These are phyloP conservation scores for Diaporthe longicolla DNA, from an alignment of 2,329 filamentous ascomycete genomes.

Conservation along the genomic window DNA sequence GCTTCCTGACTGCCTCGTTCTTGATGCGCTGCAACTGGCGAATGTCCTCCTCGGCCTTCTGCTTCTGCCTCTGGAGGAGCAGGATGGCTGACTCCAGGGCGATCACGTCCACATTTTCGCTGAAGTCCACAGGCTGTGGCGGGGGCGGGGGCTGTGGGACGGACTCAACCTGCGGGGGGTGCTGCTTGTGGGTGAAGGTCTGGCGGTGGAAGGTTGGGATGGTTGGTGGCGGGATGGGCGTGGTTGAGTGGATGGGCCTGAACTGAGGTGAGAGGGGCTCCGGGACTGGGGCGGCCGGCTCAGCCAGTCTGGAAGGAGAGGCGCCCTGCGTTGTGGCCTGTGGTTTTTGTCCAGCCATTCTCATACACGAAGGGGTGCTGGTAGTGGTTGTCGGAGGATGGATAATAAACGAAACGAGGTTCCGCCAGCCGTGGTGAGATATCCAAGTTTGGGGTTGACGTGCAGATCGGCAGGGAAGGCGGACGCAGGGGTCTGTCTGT, in stretches of 20 bases:
- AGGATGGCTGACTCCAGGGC: slow-evolving; percentile 88
- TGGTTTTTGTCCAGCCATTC: slow-evolving; percentile 51
- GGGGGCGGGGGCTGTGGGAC: slow-evolving; percentile 60
- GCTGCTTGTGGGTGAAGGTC: slow-evolving; percentile 61
- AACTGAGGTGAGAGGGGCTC: slow-evolving; percentile 33
- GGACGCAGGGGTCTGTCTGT: slow-evolving; percentile 21
- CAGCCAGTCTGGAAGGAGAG: slow-evolving; percentile 43
- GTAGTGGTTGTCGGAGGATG: slow-evolving; percentile 1
- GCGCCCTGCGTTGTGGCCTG: slow-evolving; percentile 45
- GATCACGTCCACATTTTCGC: slow-evolving; percentile 85
- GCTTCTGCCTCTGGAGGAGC: slow-evolving; percentile 87
- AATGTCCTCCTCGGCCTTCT: slow-evolving; percentile 83
- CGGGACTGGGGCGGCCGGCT: slow-evolving; percentile 36
- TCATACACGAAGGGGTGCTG: neutral
- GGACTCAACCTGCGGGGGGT: slow-evolving; percentile 54
- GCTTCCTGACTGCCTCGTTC: slow-evolving; percentile 77
- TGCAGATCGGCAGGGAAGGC: slow-evolving; percentile 34
- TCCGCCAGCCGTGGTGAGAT: neutral
- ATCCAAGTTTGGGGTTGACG: slow-evolving; percentile 24
- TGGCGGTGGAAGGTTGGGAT: slow-evolving; percentile 52
- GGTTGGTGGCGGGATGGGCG: slow-evolving; percentile 40
- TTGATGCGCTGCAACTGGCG: slow-evolving; percentile 78
- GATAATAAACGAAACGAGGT: slow-evolving; percentile 13
- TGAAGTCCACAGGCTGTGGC: slow-evolving; percentile 68
- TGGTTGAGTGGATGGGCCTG: slow-evolving; percentile 39